A percentile compares a stretch with the other conserved stretches of the same genome.
Conservation (phyloP, 305 asterid genomes). For the Salvia sclarea region DNA sequence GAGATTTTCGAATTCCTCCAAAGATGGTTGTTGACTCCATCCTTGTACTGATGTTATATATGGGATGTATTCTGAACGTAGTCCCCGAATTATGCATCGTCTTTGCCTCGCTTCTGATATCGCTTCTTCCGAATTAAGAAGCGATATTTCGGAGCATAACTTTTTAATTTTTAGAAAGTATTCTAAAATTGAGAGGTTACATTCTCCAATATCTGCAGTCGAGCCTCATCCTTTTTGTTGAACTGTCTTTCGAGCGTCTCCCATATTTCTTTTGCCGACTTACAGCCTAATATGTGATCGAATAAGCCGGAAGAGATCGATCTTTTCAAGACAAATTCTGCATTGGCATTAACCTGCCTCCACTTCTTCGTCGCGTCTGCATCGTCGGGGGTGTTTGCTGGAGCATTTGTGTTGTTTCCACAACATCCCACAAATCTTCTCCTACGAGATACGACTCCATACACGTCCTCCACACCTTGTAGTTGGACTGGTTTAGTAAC, state of each 20-base stretch:
- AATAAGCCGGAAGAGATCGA: slow-evolving; percentile 9
- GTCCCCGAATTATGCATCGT: slow-evolving; percentile 20
- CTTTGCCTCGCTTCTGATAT: slow-evolving; percentile 28
- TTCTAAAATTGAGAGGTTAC: background rate
- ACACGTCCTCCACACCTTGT: slow-evolving; percentile 8
- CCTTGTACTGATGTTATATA: slow-evolving; percentile 26
- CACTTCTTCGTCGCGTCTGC: background rate
- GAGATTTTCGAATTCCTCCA: slow-evolving; percentile 24
- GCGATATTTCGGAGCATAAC: slow-evolving; percentile 13
- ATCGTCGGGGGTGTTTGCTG: background rate
- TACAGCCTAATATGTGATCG: background rate
- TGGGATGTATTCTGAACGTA: slow-evolving; percentile 4
- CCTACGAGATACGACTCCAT: slow-evolving; percentile 14
- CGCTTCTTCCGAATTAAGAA: slow-evolving; percentile 15
- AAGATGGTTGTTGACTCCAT: slow-evolving; percentile 21
- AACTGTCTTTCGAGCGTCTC: background rate
- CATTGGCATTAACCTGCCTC: slow-evolving; percentile 13
- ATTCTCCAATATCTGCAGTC: slow-evolving; percentile 2
- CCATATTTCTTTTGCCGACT: background rate
- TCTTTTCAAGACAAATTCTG: background rate
- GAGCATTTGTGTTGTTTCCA: background rate
- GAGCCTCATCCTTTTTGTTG: slow-evolving; percentile 13
- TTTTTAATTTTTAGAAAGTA: slow-evolving; percentile 22
- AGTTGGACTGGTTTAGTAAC: slow-evolving; percentile 12
- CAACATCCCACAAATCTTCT: slow-evolving; percentile 15